Evolutionary conservation across 768 basidiomycete species (phyloP).

Genomic region (Lanmaoa rubissima): DNA sequence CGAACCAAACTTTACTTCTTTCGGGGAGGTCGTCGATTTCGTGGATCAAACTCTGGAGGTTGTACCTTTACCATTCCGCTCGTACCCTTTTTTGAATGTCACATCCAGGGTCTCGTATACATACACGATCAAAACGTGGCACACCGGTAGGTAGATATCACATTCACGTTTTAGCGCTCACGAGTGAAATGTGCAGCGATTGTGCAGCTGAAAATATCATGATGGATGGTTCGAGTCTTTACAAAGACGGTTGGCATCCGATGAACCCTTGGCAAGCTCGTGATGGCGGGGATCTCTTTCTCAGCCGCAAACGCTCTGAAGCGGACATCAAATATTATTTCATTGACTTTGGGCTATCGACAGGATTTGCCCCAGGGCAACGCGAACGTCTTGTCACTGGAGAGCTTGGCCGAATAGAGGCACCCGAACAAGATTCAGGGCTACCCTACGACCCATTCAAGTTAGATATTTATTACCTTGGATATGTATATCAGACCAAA

Average conservation of each 20-base stretch:
- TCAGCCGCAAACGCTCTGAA: background rate
- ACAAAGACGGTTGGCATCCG: background rate
- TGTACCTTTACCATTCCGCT: background rate
- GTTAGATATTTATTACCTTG: background rate
- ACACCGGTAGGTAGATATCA: background rate
- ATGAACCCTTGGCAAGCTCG: background rate
- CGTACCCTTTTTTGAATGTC: background rate
- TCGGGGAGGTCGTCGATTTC: conserved; percentile 30
- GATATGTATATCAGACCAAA: background rate
- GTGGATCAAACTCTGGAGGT: conserved; percentile 20
- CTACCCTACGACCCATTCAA: background rate
- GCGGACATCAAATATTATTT: background rate
- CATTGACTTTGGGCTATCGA: background rate
- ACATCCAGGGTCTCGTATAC: background rate
- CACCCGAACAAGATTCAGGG: background rate
- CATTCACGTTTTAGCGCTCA: background rate
- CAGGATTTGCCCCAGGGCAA: background rate
- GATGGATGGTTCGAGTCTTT: background rate
- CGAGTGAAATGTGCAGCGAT: background rate
- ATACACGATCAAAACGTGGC: background rate
- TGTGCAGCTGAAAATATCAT: background rate
- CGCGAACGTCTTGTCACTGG: background rate
- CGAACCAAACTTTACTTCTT: conserved; percentile 22
- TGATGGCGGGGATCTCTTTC: background rate
- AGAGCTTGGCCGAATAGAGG: background rate